Base-by-base conservation (phyloP, 2,329 filamentous ascomycete species). In the Trematosphaeria pertusa region DNA sequence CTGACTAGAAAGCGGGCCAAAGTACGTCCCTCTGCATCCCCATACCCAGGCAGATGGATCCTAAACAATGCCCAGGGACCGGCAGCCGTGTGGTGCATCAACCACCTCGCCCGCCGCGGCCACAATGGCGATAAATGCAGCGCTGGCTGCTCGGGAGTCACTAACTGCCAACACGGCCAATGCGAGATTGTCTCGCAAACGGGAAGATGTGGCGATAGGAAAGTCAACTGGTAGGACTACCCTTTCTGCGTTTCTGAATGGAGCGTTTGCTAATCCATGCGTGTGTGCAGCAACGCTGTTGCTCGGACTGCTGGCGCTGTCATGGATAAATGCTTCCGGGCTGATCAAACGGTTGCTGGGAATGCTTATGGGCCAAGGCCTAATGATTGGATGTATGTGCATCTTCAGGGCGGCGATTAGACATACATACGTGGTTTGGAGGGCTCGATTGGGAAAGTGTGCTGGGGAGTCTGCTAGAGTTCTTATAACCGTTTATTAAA, bases 221-320 rank as follows among this genome's bases (percentile, higher is more conserved):
- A 35, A 19, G 21, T 35, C 14, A 19, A 35, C 17, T 35, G 33
- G 33, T 35, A 35, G 8, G 33, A 19, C 7, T 18, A 3, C 21
- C 4, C 6, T 5, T 19, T 18, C 21, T 7, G 21, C n/a, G 2
- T 17, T 7, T 15, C 15, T 5, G 17, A 15, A 18, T 35, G 33
- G 5, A 19, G 33, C 15, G 17, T 35, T n/a, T n/a, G n/a, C n/a
- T n/a, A n/a, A n/a, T n/a, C n/a, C n/a, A n/a, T n/a, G n/a, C n/a
- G n/a, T n/a, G n/a, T n/a, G n/a, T n/a, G n/a, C n/a, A 35, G 33
- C 15, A 35, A 35, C n/a, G 33, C 33, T 6, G 17, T 35, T 35
- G 33, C 33, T 7, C 33, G 33, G 14, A 12, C 33, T 18, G 33
- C 33, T 18, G 33, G 33, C 11, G 33, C 33, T 12, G 33, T 35